These are phyloP conservation scores for Phytophthora brassicae DNA, from an alignment of 352 stramenopile species.

Conservation along the genomic window DNA sequence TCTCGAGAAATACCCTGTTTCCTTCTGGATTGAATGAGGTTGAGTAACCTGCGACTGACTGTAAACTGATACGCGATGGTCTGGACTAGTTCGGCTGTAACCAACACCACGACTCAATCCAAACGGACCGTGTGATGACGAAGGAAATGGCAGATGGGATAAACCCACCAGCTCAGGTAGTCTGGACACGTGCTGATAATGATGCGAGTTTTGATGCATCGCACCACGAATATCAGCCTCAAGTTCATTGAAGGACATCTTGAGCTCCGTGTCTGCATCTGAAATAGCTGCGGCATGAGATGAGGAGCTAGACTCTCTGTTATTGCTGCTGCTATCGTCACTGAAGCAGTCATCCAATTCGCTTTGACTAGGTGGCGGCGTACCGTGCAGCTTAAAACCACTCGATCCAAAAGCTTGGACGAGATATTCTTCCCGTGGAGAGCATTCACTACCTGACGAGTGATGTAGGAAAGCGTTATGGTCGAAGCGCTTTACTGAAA, in stretches of 20 bases:
- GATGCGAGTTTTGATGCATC: conserved; percentile 31
- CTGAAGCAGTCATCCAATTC: conserved; percentile 34
- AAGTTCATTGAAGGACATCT: conserved; percentile 43
- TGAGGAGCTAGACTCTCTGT: conserved; percentile 23
- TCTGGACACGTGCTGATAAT: conserved; percentile 23
- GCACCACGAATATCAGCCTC: conserved; percentile 34
- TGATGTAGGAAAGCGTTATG: conserved; percentile 29
- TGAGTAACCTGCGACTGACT: conserved; percentile 12
- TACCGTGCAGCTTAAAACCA: conserved; percentile 49
- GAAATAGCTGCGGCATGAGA: conserved; percentile 4
- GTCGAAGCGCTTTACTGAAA: conserved; percentile 22
- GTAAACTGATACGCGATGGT: conserved; percentile 14
- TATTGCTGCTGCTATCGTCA: conserved; percentile 34
- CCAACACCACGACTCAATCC: conserved; percentile 13
- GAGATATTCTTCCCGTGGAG: conserved; percentile 67
- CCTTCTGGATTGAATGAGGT: conserved; percentile 19
- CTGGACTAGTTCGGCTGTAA: conserved; percentile 24
- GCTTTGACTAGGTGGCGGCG: conserved; percentile 28
- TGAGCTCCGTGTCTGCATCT: conserved; percentile 38
- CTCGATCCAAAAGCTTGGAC: conserved; percentile 69
- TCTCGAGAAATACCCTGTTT: conserved; percentile 81
- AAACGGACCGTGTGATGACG: conserved; percentile 25
- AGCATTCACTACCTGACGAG: conserved; percentile 38
- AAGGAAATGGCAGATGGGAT: conserved; percentile 21
- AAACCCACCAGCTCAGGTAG: conserved; percentile 28